Evolutionary conservation across 768 basidiomycete genomes (phyloP).

Genomic region (Boletus reticuloceps): DNA sequence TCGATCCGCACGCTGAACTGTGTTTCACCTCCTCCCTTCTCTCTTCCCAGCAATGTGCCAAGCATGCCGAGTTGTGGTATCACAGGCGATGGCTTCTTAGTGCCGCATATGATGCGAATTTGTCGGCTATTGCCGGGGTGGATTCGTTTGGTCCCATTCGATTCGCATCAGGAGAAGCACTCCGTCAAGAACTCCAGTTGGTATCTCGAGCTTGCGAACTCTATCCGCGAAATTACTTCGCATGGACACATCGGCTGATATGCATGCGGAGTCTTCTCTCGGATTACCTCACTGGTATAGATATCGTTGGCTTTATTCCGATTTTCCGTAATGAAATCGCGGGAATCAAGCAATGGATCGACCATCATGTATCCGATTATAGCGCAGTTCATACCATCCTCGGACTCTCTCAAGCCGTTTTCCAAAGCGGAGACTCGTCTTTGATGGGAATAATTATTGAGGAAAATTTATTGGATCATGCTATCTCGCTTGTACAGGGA

Average conservation of each 20-base stretch:
- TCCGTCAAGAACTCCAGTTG: conserved; percentile 49
- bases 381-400: conserved; percentile 59
- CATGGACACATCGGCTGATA: conserved; percentile 63
- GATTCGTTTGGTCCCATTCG: conserved; percentile 1
- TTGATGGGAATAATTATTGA: conserved; percentile 3
- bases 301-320: conserved; percentile 16
- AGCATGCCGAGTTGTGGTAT: conserved; percentile 68
- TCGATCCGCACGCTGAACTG: conserved; percentile 48
- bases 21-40: conserved; percentile 44
- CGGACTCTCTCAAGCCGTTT: conserved; percentile 28
- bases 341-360: conserved; percentile 49
- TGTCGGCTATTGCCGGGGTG: not conserved
- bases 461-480: conserved; percentile 35
- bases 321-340: conserved; percentile 40
- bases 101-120: conserved; percentile 28
- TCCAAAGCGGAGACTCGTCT: conserved; percentile 2
- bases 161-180: conserved; percentile 31
- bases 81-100: conserved; percentile 65
- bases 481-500: conserved; percentile 43
- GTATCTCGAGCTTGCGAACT: conserved; percentile 51
- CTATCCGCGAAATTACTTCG: conserved; percentile 74
- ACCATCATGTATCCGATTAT: conserved; percentile 64
- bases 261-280: conserved; percentile 37
- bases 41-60: conserved; percentile 53
- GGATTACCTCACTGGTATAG: conserved; percentile 15